A percentile compares a stretch with the other conserved stretches of the same genome.
Conservation (phyloP, 768 basidiomycete species). For the Trichaptum fuscoviolaceum region DNA sequence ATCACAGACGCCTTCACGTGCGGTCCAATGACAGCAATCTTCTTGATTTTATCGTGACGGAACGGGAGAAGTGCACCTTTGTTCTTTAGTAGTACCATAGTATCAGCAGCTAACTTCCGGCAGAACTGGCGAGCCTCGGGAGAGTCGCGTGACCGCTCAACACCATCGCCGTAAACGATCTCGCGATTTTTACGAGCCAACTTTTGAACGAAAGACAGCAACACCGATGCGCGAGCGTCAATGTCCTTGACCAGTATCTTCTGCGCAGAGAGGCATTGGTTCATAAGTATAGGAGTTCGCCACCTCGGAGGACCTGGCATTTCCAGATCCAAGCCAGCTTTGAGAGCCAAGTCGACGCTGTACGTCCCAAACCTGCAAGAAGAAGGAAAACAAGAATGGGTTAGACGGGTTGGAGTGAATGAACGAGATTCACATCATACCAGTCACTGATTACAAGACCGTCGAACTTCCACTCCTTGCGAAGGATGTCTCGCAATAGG, state of each 20-base stretch:
- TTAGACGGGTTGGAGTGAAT: neutral
- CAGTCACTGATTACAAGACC: conserved; percentile 60
- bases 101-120: conserved; percentile 51
- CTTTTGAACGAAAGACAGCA: conserved; percentile 54
- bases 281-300: conserved; percentile 31
- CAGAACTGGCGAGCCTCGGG: conserved; percentile 47
- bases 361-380: conserved; percentile 36
- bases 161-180: conserved; percentile 56
- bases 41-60: conserved; percentile 29
- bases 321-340: conserved; percentile 60
- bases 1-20: conserved; percentile 62
- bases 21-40: conserved; percentile 62
- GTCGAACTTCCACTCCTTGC: conserved; percentile 61
- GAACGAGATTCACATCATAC: conserved; percentile 19
- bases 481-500: conserved; percentile 47
- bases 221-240: conserved; percentile 43
- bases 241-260: conserved; percentile 45
- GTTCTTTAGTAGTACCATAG: conserved; percentile 68
- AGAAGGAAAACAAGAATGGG: neutral
- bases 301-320: conserved; percentile 50
- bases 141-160: conserved; percentile 50
- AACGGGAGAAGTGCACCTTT: conserved; percentile 50
- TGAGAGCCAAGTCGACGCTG: conserved; percentile 40
- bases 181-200: conserved; percentile 51
- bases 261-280: conserved; percentile 38